phyloP scores from a whole-genome alignment of 768 basidiomycete genomes.

The Leucocoprinus sp. region DNA sequence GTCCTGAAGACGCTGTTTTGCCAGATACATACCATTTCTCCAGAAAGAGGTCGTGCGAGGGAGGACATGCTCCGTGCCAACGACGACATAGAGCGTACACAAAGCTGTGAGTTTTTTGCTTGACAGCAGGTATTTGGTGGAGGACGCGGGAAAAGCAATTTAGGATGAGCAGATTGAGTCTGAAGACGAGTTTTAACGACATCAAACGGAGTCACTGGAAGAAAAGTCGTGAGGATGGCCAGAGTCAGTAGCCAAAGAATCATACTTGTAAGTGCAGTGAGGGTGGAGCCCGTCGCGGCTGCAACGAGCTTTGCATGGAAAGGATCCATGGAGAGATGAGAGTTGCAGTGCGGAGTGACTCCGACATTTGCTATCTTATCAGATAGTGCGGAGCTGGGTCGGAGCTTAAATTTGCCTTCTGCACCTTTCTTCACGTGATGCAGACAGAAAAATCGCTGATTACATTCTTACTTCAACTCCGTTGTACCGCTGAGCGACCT shows the following conservation, averaged over 20 bases:
- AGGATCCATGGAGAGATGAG: conserved; percentile 46
- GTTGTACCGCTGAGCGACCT: conserved; percentile 4
- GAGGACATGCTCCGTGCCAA: conserved; percentile 26
- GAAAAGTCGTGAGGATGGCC: not conserved
- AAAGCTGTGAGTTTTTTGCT: conserved; percentile 41
- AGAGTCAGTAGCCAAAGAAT: conserved; percentile 4
- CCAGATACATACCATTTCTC: conserved; percentile 74
- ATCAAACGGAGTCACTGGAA: conserved; percentile 96
- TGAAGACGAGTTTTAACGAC: conserved; percentile 96
- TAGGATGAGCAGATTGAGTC: conserved; percentile 64
- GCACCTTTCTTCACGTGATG: conserved; percentile 7
- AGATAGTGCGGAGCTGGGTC: conserved; percentile 20
- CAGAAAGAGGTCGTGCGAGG: conserved; percentile 38
- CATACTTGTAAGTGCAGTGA: conserved; percentile 80
- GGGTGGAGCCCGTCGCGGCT: conserved; percentile 67
- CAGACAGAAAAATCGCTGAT: conserved; percentile 17
- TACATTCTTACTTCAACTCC: conserved; percentile 10
- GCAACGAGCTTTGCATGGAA: conserved; percentile 76
- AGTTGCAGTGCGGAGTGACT: not conserved
- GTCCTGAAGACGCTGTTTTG: conserved; percentile 61
- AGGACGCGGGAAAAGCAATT: conserved; percentile 43
- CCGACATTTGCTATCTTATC: conserved; percentile 19
- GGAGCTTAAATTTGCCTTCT: conserved; percentile 3
- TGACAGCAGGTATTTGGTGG: conserved; percentile 64
- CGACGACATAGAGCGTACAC: conserved; percentile 75